Conservation (phyloP, 2,329 filamentous ascomycete species). For the Penicillium sp. region DNA sequence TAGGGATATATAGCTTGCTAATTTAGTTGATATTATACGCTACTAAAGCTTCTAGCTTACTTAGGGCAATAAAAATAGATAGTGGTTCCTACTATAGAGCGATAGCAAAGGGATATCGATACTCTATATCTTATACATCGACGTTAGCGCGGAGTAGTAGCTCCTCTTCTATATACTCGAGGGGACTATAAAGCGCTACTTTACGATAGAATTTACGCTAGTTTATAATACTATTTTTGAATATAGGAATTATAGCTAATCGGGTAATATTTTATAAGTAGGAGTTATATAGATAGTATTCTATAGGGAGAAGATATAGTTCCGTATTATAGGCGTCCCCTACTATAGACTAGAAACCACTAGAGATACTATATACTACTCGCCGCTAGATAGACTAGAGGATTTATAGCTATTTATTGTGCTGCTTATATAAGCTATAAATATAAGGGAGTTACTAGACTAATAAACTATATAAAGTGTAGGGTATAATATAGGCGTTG, state of each 20-base stretch:
- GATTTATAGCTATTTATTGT: neutral
- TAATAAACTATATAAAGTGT: neutral
- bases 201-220: too few relatives aligned
- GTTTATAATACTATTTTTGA: conserved; percentile 2
- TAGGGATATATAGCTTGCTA: neutral
- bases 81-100: conserved; percentile 3
- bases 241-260: too few relatives aligned
- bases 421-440: conserved; percentile 1
- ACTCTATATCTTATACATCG: conserved; percentile 4
- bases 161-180: neutral
- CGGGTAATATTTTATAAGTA: too few relatives aligned
- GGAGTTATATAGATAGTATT: conserved; percentile 4
- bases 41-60: neutral
- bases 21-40: conserved; percentile 11
- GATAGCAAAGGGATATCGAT: too few relatives aligned
- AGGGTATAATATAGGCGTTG: neutral
- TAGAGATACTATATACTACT: conserved; percentile 1
- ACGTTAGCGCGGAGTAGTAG: too few relatives aligned
- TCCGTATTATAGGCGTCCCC: conserved; percentile 4
- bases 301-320: conserved; percentile 4
- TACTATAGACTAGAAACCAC: conserved; percentile 3
- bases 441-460: too few relatives aligned
- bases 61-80: neutral
- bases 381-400: conserved; percentile 1
- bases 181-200: too few relatives aligned